A percentile compares a stretch with the other conserved stretches of the same genome.
These are phyloP conservation scores for Blastomyces emzantsi DNA, from an alignment of 2,329 filamentous ascomycete species.

Conservation along the genomic window DNA sequence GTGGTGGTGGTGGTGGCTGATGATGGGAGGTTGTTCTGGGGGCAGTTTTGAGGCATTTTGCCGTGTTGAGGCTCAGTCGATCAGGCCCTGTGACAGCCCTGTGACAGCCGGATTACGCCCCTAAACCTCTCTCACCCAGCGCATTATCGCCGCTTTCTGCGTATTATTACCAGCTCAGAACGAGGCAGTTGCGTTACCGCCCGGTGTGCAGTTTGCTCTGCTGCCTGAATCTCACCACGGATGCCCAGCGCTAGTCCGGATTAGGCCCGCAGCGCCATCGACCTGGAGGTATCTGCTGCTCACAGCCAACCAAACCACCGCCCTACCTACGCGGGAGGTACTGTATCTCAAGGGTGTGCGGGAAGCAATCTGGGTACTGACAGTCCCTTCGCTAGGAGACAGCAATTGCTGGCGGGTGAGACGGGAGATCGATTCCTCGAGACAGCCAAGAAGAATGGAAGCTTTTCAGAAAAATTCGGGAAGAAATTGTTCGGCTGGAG, in stretches of 20 bases:
- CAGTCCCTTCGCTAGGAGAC: too few relatives aligned
- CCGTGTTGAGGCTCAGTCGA: neutral
- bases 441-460: too few relatives aligned
- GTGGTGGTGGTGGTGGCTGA: neutral
- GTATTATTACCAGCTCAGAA: neutral
- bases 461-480: neutral
- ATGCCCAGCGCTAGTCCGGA: neutral
- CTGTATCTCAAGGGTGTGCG: too few relatives aligned
- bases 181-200: neutral
- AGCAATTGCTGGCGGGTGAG: neutral
- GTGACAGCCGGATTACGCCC: too few relatives aligned
- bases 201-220: neutral
- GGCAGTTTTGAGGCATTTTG: neutral
- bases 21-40: neutral
- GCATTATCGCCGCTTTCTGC: neutral
- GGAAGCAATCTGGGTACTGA: too few relatives aligned
- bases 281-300: neutral
- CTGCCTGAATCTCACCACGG: constrained; percentile 1
- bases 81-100: neutral
- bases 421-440: neutral
- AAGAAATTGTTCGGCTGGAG: too few relatives aligned
- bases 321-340: too few relatives aligned
- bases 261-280: neutral
- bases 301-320: neutral
- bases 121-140: neutral